Evolutionary conservation across 2,329 filamentous ascomycete species (phyloP), one percentile per base, ranked within the genome.

Genomic region (Penicillium sp.): DNA sequence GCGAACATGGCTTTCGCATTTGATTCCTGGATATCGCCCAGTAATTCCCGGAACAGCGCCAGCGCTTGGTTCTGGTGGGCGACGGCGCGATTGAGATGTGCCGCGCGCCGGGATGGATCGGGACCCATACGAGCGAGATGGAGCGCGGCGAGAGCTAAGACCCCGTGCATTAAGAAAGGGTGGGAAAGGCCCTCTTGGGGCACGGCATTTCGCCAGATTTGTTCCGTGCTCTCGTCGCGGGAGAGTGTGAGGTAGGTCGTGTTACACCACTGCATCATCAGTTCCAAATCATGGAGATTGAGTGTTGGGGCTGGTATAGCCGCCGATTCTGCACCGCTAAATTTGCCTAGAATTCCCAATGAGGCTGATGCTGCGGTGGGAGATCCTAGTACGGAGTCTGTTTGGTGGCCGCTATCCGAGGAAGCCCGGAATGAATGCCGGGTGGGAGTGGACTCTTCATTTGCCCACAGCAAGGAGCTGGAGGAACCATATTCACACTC

Each of bases 251-350:
- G 55, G 48, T 75, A 72, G 4, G 75, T 77, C 11, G 69, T 58
- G 53, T 72, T 73, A 51, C 69, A 72, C 72, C 72, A 74, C 19
- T 74, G 71, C 63, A 74, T 69, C 61, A 76, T 77, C 26, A 78
- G 71, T 62, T 78, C 80, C 48, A 76, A 66, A 57, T 81, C 76
- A 44, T 77, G 69, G 23, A 81, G 62, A 54, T 80, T 79, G 9
- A 81, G 65, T 33, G 76, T 72, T 14, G 72, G 63, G 10, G 52
- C 42, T 4, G 64, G 55, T n/a, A 56, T 50, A n/a, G 53, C 53
- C 8, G 59, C 29, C 29, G 43, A 42, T 35, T 50, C 43, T 9
- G 61, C 57, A 13, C 57, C 64, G 33, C 60, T 58, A 2, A 69
- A 60, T 37, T 62, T 60, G 9, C 64, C 61, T 13, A 72, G 53